A percentile compares a stretch with the other conserved stretches of the same genome.
phyloP scores from a whole-genome alignment of 2,329 filamentous ascomycete species.

The Colletotrichum magnum region DNA sequence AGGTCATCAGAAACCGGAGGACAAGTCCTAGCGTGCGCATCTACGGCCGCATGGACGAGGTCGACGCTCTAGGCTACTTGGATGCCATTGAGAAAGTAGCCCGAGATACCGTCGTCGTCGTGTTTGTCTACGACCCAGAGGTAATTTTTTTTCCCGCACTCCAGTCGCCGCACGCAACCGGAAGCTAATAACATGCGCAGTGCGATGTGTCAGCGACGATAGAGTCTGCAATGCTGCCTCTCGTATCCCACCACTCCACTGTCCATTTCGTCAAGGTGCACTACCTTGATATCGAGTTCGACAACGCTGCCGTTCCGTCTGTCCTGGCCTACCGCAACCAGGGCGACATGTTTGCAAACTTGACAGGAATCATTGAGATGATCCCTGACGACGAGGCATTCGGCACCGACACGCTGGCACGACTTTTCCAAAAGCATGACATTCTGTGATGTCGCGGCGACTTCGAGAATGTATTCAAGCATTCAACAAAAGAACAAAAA shows the following conservation, averaged over 20 bases:
- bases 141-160: constrained; percentile 67
- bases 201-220: constrained; percentile 84
- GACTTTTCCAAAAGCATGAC: constrained; percentile 66
- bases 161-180: background rate
- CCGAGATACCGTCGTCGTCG: constrained; percentile 86
- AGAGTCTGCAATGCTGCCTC: constrained; percentile 81
- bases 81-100: constrained; percentile 94
- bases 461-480: background rate
- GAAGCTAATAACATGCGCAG: constrained; percentile 59
- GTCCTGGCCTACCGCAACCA: constrained; percentile 89
- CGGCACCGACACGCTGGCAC: constrained; percentile 66
- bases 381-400: constrained; percentile 79
- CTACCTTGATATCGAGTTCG: constrained; percentile 94
- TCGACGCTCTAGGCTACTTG: constrained; percentile 93
- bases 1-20: constrained; percentile 72
- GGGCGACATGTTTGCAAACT: constrained; percentile 90
- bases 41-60: constrained; percentile 85
- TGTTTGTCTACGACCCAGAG: constrained; percentile 91
- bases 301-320: constrained; percentile 88
- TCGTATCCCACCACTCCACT: constrained; percentile 79
- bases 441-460: constrained; percentile 59
- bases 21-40: constrained; percentile 83
- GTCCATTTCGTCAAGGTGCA: constrained; percentile 93
- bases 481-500: constrained; percentile 8
- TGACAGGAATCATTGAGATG: constrained; percentile 89